phyloP scores from a whole-genome alignment of 805 yeast species.

The Candida montana region DNA sequence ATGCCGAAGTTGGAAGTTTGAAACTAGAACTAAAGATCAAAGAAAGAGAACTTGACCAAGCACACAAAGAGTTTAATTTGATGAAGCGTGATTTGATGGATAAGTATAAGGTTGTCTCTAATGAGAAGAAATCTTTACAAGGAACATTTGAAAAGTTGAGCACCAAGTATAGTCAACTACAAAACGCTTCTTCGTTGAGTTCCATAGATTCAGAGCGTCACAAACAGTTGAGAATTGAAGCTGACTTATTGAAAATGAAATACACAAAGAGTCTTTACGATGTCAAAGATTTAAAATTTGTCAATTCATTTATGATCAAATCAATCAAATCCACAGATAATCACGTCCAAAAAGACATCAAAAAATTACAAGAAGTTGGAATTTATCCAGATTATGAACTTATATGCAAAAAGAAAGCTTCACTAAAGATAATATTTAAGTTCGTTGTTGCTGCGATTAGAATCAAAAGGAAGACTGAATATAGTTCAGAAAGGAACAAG shows the following conservation, averaged over 20 bases:
- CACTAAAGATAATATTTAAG: constrained; percentile 27
- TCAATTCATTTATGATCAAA: constrained; percentile 27
- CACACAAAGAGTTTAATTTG: constrained; percentile 23
- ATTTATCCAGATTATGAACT: constrained; percentile 24
- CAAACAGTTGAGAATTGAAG: constrained; percentile 31
- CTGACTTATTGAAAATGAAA: constrained; percentile 42
- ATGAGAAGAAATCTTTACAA: constrained; percentile 25
- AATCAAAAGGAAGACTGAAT: constrained; percentile 28
- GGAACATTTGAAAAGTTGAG: constrained; percentile 29
- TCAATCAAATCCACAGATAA: constrained; percentile 25
- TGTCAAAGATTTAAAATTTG: constrained; percentile 31
- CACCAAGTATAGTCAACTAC: constrained; percentile 21
- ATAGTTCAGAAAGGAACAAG: constrained; percentile 16
- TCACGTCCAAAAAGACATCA: constrained; percentile 23
- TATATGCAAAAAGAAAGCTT: constrained; percentile 18
- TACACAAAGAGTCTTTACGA: constrained; percentile 37
- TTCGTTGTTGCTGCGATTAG: constrained; percentile 35
- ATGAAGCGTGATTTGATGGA: constrained; percentile 29
- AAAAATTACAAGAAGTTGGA: constrained; percentile 23
- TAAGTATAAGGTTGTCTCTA: constrained; percentile 22
- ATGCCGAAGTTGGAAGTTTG: constrained; percentile 12
- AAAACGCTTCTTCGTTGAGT: constrained; percentile 23
- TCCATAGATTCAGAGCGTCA: constrained; percentile 19
- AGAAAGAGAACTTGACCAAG: constrained; percentile 13
- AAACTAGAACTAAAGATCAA: constrained; percentile 13